Evolutionary conservation across 768 basidiomycete genomes (phyloP), one percentile per base, ranked within the genome.

Genomic region (Candolleomyces aberdarensis): DNA sequence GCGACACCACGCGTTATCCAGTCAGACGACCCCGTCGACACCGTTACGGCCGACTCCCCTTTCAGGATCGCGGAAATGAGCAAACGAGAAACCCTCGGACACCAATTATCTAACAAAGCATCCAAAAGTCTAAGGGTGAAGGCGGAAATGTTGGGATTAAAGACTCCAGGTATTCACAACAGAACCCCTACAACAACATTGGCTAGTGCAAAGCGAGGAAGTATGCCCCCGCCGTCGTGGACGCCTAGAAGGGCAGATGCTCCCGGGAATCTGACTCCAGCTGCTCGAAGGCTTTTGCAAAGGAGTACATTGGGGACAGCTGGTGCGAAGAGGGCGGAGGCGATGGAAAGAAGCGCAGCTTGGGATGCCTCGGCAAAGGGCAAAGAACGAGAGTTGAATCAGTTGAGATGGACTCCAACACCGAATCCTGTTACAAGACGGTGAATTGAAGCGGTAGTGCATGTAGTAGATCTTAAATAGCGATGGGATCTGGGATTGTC

Each of bases 1-100:
- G 89, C 92, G 15, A 98, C 97, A 9, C 97, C 97, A 3, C 88
- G 96, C 57, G 82, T 97, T 5, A 83, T 98, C 51, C 78, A 83
- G 66, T 75, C 81, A 10, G 82, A 86, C 40, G 83, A 89, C 65
- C 76, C 81, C 4, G 71, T 75, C 2, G 81, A 82, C 69, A 65
- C 75, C 67, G 75, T 74, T 8, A 73, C 78, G 15, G 78, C 83
- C 5, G 80, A 74, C 52, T 87, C 87, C 10, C 86, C 90, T 3
- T 99, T 98, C 75, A 86, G 83, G 41, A 83, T 99, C 59, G 81
- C 87, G 0, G 85, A 85, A 22, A 88, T 90, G 0, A 84, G 89
- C n/a, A 78, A 83, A 29, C 83, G 97, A 44, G 97, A 99, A 70
- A 78, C 80, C 39, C 74, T 98, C 32, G 94, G 92, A 1, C 86